Base-by-base conservation (phyloP, 805 yeast species). In the Maudiozyma turicensis region DNA sequence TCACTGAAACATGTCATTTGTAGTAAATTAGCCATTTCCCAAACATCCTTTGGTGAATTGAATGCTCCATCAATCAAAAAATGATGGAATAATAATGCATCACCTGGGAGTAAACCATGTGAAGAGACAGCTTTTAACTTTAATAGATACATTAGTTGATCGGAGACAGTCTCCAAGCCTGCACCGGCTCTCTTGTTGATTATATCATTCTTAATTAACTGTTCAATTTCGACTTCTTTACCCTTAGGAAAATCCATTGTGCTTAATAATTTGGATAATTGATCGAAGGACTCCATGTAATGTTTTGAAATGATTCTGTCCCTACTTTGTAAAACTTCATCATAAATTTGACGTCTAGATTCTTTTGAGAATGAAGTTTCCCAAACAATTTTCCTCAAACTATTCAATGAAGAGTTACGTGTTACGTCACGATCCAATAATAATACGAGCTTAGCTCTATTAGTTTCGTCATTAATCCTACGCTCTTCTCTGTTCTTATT, bases 201-300 rank as follows among this genome's bases (percentile, higher is more conserved):
- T 44, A 57, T 60, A 43, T 56, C 56, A 3, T 42, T 48, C 6
- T 50, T 44, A 39, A 64, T 48, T 37, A 57, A 37, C 50, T 56
- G 49, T 41, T 57, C 58, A 43, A 61, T 61, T 54, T 69, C 71
- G 2, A 48, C 49, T 35, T 58, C 55, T 48, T 67, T 66, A 13
- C 59, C 57, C 4, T 53, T 48, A 3, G 71, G 69, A 43, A 67
- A 60, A 14, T 60, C 60, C 54, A 66, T 64, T 35, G 54, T 50
- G 8, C 58, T 45, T 9, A 64, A 47, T 45, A 71, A 67, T 15
- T 62, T 49, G 38, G 58, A 61, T 11, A 68, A 47, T 40, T 72
- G 73, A 41, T 69, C 69, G 54, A 64, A 72, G 14, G 70, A 61
- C 45, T 78, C 70, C 30, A 72, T 54, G 48, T 53, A 60, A 45